These are phyloP conservation scores for Saturnispora sanitii DNA, from an alignment of 805 yeast genomes.

Conservation along the genomic window DNA sequence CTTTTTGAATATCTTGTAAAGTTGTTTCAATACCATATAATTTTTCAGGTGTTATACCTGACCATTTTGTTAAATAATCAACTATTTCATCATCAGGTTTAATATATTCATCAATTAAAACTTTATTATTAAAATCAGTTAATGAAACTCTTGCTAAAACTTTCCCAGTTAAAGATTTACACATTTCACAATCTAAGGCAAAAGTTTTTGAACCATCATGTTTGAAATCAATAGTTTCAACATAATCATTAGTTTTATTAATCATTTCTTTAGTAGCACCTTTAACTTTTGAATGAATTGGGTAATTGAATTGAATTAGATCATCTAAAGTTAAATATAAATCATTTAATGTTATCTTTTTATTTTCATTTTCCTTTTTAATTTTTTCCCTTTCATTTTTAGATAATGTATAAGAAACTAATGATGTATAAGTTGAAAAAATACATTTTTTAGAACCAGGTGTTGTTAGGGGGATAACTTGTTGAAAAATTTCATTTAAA, in stretches of 20 bases:
- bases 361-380: constrained; percentile 24
- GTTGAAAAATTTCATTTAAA: constrained; percentile 31
- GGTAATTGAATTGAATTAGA: constrained; percentile 38
- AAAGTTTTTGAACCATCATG: constrained; percentile 56
- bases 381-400: constrained; percentile 43
- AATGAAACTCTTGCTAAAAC: constrained; percentile 74
- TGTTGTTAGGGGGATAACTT: constrained; percentile 39
- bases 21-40: constrained; percentile 55
- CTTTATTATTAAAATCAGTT: constrained; percentile 49
- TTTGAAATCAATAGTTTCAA: constrained; percentile 41
- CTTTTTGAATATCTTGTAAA: constrained; percentile 54
- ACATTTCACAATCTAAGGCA: constrained; percentile 94
- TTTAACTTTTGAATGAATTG: constrained; percentile 40
- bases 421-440: constrained; percentile 45
- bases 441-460: constrained; percentile 57
- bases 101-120: constrained; percentile 64
- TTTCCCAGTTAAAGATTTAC: constrained; percentile 48
- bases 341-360: constrained; percentile 40
- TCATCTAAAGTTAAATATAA: constrained; percentile 42
- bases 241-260: constrained; percentile 32
- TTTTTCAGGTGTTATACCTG: constrained; percentile 76
- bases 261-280: constrained; percentile 18
- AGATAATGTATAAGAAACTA: constrained; percentile 47
- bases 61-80: constrained; percentile 74
- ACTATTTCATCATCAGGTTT: constrained; percentile 65